A percentile compares a stretch with the other conserved stretches of the same genome.
Evolutionary conservation across 176 grass and related monocot genomes (phyloP).

Genomic region (Oryza nivara): DNA sequence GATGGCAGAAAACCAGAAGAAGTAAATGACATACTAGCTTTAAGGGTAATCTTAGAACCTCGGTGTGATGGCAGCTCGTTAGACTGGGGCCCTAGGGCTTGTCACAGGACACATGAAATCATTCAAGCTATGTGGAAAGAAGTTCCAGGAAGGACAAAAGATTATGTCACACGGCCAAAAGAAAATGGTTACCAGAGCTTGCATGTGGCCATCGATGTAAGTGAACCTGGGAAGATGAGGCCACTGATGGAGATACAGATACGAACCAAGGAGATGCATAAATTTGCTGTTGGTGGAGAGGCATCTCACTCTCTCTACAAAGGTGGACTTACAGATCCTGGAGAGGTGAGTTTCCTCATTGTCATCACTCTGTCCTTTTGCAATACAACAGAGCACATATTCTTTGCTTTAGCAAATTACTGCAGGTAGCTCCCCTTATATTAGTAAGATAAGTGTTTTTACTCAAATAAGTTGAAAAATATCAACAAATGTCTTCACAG

Average conservation of each 20-base stretch:
- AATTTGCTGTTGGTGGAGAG: conserved; percentile 74
- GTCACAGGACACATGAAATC: conserved; percentile 64
- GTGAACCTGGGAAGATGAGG: conserved; percentile 59
- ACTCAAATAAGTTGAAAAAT: background rate
- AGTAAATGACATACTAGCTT: conserved; percentile 86
- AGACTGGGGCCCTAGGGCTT: conserved; percentile 59
- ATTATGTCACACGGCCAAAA: conserved; percentile 83
- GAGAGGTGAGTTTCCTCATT: conserved; percentile 58
- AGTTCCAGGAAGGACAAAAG: conserved; percentile 75
- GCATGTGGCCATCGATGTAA: conserved; percentile 84
- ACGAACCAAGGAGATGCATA: conserved; percentile 79
- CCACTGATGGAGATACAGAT: conserved; percentile 97
- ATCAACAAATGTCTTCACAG: background rate
- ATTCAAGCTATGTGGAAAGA: conserved; percentile 73
- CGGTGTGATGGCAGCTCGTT: conserved; percentile 25
- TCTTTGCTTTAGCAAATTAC: background rate
- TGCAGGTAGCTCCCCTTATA: background rate
- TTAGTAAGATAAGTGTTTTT: background rate
- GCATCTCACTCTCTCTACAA: conserved; percentile 97
- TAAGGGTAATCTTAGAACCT: conserved; percentile 75
- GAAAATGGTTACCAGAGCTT: conserved; percentile 89
- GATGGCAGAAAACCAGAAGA: conserved; percentile 82
- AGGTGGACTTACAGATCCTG: conserved; percentile 82
- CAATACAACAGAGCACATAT: background rate
- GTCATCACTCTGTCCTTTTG: background rate